Base-by-base conservation (phyloP, 2,329 filamentous ascomycete genomes). In the Dothideomycetes sp. region DNA sequence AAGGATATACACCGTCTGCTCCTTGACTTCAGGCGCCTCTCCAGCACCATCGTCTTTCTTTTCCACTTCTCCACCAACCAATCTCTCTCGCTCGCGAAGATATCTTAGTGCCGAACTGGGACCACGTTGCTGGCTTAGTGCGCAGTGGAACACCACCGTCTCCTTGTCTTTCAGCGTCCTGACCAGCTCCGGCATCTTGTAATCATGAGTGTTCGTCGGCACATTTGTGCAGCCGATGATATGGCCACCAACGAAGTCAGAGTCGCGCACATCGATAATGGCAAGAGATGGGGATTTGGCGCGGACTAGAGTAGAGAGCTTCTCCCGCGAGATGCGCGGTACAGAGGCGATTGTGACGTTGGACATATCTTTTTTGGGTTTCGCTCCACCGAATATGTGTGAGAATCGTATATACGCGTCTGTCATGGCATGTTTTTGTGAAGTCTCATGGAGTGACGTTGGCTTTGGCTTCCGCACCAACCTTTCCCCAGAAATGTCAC, bases 111-210 rank as follows among this genome's bases (percentile, higher is more conserved):
- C 91, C 3, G 89, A 87, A 37, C 74, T 74, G 0, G 91, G 91
- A 0, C 91, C 91, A 1, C 91, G 73, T 64, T 94, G 83, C 66
- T 96, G 91, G 49, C 82, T 89, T 40, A 96, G 68, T 14, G 84
- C 83, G 62, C 91, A 98, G 65, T 98, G 91, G 60, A 98, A 98
- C 1, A 98, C 76, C 11, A 98, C 86, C 9, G 73, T 81, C 41
- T 91, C 76, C 60, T 86, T 87, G 55, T 81, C 77, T 48, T 77
- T 68, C 35, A 95, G 73, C 32, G 73, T 78, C 41, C 85, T 77
- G 10, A 94, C 70, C n/a, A 98, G 75, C 47, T 87, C 84, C 0
- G 88, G 83, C 60, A 91, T 76, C 49, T 73, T 77, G 56, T 75
- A 74, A 52, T 94, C 84, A 36, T 96, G 73, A 14, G 77, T 75